phyloP scores from a whole-genome alignment of 2,329 filamentous ascomycete species.

The Aaosphaeria pasadenensis region DNA sequence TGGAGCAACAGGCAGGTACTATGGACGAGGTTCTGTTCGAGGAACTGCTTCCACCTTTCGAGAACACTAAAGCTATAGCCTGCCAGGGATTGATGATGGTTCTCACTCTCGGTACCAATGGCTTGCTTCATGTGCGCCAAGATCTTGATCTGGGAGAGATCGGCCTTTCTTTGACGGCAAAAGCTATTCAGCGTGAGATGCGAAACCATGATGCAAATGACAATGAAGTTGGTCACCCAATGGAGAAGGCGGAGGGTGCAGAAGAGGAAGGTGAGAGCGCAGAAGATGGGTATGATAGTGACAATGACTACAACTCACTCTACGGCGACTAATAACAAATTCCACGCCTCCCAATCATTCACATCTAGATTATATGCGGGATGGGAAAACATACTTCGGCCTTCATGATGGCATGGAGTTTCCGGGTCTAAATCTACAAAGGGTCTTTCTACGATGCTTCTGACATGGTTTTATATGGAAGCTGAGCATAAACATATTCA shows the following conservation, averaged over 20 bases:
- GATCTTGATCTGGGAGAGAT: constrained; percentile 42
- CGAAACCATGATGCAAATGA: too few species aligned
- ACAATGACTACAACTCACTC: constrained; percentile 8
- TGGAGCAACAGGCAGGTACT: constrained; percentile 22
- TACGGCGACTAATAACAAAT: neutral
- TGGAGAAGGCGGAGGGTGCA: constrained; percentile 1
- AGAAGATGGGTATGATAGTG: constrained; percentile 8
- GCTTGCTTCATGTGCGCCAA: constrained; percentile 62
- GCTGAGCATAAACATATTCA: too few species aligned
- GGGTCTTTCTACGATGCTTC: too few species aligned
- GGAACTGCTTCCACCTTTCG: constrained; percentile 60
- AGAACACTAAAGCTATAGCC: constrained; percentile 60
- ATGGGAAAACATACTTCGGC: too few species aligned
- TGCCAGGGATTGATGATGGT: constrained; percentile 47
- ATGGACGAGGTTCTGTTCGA: constrained; percentile 61
- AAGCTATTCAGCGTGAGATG: constrained; percentile 8
- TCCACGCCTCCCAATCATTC: too few species aligned
- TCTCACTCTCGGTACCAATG: constrained; percentile 53
- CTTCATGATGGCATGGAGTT: too few species aligned
- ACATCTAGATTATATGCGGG: too few species aligned
- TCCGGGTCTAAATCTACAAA: too few species aligned
- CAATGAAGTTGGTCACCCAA: neutral
- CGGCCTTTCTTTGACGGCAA: constrained; percentile 19
- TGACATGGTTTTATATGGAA: too few species aligned
- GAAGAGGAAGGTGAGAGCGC: constrained; percentile 8